Conservation (phyloP, 352 stramenopile genomes). For the Achlya hypogyna region DNA sequence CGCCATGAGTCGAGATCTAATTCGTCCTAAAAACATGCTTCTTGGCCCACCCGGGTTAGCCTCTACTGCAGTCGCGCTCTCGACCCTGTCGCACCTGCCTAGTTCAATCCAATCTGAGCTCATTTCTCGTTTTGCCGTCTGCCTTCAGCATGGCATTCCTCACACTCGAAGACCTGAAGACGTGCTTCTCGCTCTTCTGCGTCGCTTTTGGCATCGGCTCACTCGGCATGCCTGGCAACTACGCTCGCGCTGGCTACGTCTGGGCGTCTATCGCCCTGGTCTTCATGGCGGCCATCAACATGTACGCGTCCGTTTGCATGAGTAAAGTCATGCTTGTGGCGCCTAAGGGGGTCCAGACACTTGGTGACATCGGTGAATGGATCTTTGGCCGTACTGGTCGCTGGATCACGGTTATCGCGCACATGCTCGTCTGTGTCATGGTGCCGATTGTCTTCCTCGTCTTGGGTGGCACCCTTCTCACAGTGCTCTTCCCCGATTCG, state of each 20-base stretch:
- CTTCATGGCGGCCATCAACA: conserved; percentile 9
- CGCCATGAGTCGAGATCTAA: too few species aligned
- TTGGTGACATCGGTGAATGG: conserved; percentile 49
- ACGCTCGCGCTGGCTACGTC: conserved; percentile 20
- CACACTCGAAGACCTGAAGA: conserved; percentile 44
- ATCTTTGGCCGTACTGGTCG: conserved; percentile 36
- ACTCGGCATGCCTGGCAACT: conserved; percentile 61
- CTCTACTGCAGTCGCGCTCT: too few species aligned
- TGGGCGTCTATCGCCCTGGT: conserved; percentile 1
- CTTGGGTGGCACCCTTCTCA: conserved; percentile 11
- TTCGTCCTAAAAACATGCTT: too few species aligned
- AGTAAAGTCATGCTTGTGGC: conserved; percentile 52
- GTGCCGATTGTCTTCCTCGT: too few species aligned
- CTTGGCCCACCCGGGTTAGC: too few species aligned
- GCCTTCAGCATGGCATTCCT: conserved; percentile 29
- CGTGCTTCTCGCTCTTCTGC: conserved; percentile 13
- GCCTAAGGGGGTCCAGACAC: conserved; percentile 42
- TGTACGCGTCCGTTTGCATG: conserved; percentile 1
- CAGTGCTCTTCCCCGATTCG: conserved; percentile 6
- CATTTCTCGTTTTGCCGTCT: too few species aligned
- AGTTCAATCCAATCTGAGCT: too few species aligned
- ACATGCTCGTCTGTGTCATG: too few species aligned
- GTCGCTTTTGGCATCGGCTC: too few species aligned
- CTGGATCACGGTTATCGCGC: conserved; percentile 37
- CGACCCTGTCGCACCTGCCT: too few species aligned